Evolutionary conservation across 768 basidiomycete species (phyloP).

Genomic region (Neoboletus brunneissimus): DNA sequence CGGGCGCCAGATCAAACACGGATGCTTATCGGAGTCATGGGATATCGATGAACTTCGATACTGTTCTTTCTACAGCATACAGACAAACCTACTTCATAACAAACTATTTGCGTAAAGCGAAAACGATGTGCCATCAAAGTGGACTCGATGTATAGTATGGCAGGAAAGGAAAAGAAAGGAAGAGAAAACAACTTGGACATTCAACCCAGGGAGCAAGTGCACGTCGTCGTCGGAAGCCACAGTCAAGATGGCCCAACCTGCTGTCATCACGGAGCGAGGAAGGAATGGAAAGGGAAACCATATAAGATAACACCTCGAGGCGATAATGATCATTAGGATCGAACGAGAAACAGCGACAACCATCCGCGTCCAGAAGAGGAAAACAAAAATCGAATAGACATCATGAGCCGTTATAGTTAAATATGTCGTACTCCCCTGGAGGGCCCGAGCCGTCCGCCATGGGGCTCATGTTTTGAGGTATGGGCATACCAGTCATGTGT

Average conservation of each 20-base stretch:
- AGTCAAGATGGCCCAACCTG: conserved; percentile 7
- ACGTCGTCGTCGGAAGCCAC: neutral
- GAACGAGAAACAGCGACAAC: conserved; percentile 15
- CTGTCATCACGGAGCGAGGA: conserved; percentile 6
- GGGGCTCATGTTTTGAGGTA: conserved; percentile 43
- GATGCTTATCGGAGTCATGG: neutral
- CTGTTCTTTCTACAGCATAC: conserved; percentile 31
- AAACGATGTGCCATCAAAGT: conserved; percentile 16
- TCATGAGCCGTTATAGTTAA: conserved; percentile 54
- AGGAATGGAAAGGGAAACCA: conserved; percentile 2
- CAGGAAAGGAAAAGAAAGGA: neutral
- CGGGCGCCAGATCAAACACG: neutral
- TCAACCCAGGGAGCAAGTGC: neutral
- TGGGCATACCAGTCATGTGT: conserved; percentile 52
- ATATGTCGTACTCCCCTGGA: conserved; percentile 52
- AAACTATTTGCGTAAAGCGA: conserved; percentile 22
- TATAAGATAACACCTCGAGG: conserved; percentile 26
- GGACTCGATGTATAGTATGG: conserved; percentile 21
- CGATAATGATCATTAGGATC: conserved; percentile 26
- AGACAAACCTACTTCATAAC: conserved; percentile 29
- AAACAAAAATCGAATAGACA: conserved; percentile 12
- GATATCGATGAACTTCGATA: conserved; percentile 12
- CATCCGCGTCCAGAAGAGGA: conserved; percentile 18
- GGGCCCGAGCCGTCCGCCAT: conserved; percentile 40
- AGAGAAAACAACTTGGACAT: neutral